Evolutionary conservation across 73 alveolate genomes (phyloP), one percentile per base, ranked within the genome.

Genomic region (Breviolum minutum): DNA sequence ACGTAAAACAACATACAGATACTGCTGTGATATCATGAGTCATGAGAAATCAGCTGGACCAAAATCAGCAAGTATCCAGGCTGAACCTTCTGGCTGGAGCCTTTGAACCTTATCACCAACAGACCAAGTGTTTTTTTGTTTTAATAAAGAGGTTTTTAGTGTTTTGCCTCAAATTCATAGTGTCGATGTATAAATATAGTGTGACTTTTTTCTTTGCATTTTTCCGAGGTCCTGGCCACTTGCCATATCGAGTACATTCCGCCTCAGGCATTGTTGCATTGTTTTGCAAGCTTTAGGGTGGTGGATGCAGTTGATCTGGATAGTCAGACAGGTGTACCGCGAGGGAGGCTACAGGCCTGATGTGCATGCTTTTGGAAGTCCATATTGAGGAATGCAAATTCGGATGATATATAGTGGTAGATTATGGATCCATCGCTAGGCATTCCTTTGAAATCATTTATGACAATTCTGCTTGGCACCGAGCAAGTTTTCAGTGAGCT

Each of bases 301-400:
- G 9, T 60, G 16, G n/a, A 16, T 27, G 62, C 24, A 14, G 8
- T 48, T 26, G 27, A 24, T 29, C 84, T 74, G 27, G 24, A 74
- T 29, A 48, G 84, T 19, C 27, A 19, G 30, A 3, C 66, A 91
- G 97, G 89, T 91, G 64, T 70, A 91, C 40, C 76, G 97, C 6
- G 97, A 82, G 9, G 97, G 97, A n/a, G 97, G 64, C 88, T 91
- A 73, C 97, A 71, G 97, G 97, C 86, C 5, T 80, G 69, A 68
- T 26, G 19, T 27, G 17, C 86, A 77, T 77, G 17, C n/a, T 68
- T 68, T 68, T 17, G 24, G 24, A 22, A 22, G 24, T 17, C 77
- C 17, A 17, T 77, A 63, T n/a, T n/a, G 86, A 27, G 63, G 60
- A 6, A 8, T 9, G 1, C 63, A 77, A 8, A 77, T n/a, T 8